These are phyloP conservation scores for Ophiostoma ulmi DNA, from an alignment of 2,329 filamentous ascomycete species.

Conservation along the genomic window DNA sequence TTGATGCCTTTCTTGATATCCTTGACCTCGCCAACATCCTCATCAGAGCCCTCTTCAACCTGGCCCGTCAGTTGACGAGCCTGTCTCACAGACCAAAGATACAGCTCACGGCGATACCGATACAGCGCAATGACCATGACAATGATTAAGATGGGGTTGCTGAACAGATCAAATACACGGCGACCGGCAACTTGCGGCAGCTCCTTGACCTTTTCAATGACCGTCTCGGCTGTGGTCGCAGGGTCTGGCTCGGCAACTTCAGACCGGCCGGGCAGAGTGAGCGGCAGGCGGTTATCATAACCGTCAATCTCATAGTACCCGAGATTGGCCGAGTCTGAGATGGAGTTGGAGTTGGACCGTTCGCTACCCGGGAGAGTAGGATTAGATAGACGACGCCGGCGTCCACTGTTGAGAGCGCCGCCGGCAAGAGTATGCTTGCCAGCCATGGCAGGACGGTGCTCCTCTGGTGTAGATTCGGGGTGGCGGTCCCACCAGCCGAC, in stretches of 20 bases:
- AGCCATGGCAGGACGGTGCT: conserved; percentile 58
- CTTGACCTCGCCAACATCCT: background rate
- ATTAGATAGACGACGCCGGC: conserved; percentile 9
- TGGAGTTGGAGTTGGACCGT: background rate
- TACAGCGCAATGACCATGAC: conserved; percentile 42
- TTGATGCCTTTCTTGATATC: too few species aligned
- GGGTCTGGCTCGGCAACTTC: conserved; percentile 32
- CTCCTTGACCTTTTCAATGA: conserved; percentile 48
- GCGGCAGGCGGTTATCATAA: conserved; percentile 9
- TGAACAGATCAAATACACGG: conserved; percentile 51
- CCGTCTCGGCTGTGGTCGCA: conserved; percentile 25
- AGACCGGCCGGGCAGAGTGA: conserved; percentile 26
- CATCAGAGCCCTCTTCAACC: background rate
- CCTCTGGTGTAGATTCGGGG: conserved; percentile 33
- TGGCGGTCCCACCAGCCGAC: conserved; percentile 29
- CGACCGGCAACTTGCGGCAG: conserved; percentile 48
- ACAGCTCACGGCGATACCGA: conserved; percentile 28
- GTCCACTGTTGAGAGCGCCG: background rate
- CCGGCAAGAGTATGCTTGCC: conserved; percentile 60
- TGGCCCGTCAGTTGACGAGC: background rate
- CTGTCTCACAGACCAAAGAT: conserved; percentile 13
- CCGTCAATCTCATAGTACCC: conserved; percentile 9
- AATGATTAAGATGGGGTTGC: conserved; percentile 49
- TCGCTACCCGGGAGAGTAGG: conserved; percentile 23
- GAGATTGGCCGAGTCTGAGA: background rate